These are phyloP conservation scores for Ogataea parapolymorpha DNA, from an alignment of 805 yeast species.

Conservation along the genomic window DNA sequence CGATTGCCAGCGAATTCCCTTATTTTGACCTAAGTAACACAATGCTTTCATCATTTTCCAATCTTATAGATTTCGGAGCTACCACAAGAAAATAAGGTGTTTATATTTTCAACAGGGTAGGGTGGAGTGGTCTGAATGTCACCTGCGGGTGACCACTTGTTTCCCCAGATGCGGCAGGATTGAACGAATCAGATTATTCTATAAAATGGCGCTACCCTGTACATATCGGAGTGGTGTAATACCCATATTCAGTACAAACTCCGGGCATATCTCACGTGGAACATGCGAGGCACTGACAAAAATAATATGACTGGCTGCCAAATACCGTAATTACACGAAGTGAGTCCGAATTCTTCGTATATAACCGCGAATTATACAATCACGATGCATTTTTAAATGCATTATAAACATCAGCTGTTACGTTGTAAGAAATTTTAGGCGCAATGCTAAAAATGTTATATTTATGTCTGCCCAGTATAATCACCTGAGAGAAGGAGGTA, in stretches of 20 bases:
- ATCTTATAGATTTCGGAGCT: not conserved
- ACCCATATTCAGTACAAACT: not conserved
- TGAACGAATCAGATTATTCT: too few species aligned
- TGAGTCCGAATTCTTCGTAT: too few species aligned
- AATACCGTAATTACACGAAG: too few species aligned
- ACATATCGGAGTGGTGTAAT: not conserved
- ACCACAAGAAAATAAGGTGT: too few species aligned
- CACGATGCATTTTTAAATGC: not conserved
- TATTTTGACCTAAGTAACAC: conserved; percentile 41
- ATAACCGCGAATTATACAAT: not conserved
- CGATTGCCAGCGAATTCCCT: conserved; percentile 35
- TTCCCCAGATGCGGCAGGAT: too few species aligned
- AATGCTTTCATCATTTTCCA: conserved; percentile 44
- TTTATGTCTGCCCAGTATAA: not conserved
- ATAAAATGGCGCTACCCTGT: not conserved
- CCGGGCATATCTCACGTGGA: not conserved
- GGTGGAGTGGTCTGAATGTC: too few species aligned
- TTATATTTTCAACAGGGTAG: too few species aligned
- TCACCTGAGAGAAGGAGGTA: not conserved
- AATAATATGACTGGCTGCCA: too few species aligned
- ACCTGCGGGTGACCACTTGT: too few species aligned
- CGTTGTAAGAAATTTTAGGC: not conserved
- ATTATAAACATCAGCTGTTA: not conserved
- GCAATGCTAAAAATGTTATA: too few species aligned
- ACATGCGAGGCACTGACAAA: too few species aligned